These are phyloP conservation scores for Coriaria nepalensis DNA, from an alignment of 306 rosid genomes.

Conservation along the genomic window DNA sequence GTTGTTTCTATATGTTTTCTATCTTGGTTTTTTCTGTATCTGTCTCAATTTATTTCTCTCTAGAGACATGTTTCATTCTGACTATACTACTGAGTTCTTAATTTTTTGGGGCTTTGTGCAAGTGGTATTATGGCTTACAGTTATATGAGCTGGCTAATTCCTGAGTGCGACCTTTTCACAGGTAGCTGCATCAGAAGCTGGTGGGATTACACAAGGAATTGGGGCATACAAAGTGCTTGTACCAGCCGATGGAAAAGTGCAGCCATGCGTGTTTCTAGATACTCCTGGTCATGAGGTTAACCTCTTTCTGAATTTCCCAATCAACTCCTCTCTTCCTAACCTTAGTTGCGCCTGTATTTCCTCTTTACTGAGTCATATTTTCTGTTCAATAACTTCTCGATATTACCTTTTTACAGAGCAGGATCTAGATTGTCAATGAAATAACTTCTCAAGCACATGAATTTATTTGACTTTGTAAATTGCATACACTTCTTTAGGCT, in stretches of 20 bases:
- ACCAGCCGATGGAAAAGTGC: slow-evolving; percentile 70
- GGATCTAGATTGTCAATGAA: not conserved
- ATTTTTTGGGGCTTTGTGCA: slow-evolving; percentile 1
- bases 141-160: slow-evolving; percentile 10
- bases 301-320: not conserved
- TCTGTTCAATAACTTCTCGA: slow-evolving; percentile 4
- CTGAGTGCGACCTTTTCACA: slow-evolving; percentile 30
- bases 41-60: slow-evolving; percentile 11
- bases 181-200: slow-evolving; percentile 99
- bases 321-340: not conserved
- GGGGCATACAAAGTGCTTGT: slow-evolving; percentile 88
- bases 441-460: no score
- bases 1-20: slow-evolving; percentile 9
- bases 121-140: slow-evolving; percentile 6
- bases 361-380: slow-evolving; percentile 10
- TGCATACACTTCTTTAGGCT: slow-evolving; percentile 49
- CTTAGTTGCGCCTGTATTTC: slow-evolving; percentile 9
- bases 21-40: not conserved
- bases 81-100: not conserved
- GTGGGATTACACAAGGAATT: slow-evolving; percentile 98
- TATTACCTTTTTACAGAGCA: slow-evolving; percentile 12
- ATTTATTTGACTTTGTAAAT: slow-evolving; percentile 4
- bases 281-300: slow-evolving; percentile 98
- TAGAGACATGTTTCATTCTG: not conserved
- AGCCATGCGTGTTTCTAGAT: slow-evolving; percentile 87